Base-by-base conservation (phyloP, 768 basidiomycete species). In the Hygrophorus pudorinus region DNA sequence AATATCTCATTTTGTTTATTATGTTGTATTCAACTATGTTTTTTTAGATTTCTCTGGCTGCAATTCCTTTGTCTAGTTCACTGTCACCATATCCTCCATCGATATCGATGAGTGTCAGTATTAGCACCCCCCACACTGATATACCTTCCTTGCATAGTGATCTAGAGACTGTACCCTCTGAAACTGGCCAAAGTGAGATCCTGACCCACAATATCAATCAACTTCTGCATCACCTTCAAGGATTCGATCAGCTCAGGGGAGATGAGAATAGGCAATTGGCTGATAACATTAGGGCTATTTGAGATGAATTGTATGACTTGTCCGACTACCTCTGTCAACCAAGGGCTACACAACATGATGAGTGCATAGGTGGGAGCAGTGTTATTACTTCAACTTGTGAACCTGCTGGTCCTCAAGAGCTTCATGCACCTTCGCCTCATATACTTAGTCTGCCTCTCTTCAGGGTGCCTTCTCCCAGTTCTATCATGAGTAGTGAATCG, bases 281-380 rank as follows among this genome's bases (percentile, higher is more conserved):
- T 0, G 77, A 76, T 37, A 79, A 84, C 54, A 68, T 94, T 3
- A 73, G 74, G 41, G 73, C 78, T 0, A 75, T 96, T 31, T 73
- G 82, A 46, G 68, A 80, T 30, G 79, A 85, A 50, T 64, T 94
- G 2, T 69, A 68, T 10, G 76, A 79, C 36, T 66, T 92, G 9
- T 73, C 78, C 0, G 65, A 75, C 21, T 73, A 69, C 48, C 59
- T 83, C 13, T 75, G 70, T 46, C 69, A 66, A 13, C 68, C 65
- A 3, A 63, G 61, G 2, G 53, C 66, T 1, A 65, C 64, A 14
- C 46, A 48, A 29, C 38, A 38, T 39, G 75, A 80, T 38, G 60
- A 59, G 32, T 68, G 69, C 10, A 67, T 74, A 16, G 73, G 71
- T 6, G 64, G 68, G 3, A 67, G 67, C 41, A 68, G 64, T 30